A percentile compares a stretch with the other conserved stretches of the same genome.
Evolutionary conservation across 805 yeast species (phyloP).

Genomic region (Candida ficus): DNA sequence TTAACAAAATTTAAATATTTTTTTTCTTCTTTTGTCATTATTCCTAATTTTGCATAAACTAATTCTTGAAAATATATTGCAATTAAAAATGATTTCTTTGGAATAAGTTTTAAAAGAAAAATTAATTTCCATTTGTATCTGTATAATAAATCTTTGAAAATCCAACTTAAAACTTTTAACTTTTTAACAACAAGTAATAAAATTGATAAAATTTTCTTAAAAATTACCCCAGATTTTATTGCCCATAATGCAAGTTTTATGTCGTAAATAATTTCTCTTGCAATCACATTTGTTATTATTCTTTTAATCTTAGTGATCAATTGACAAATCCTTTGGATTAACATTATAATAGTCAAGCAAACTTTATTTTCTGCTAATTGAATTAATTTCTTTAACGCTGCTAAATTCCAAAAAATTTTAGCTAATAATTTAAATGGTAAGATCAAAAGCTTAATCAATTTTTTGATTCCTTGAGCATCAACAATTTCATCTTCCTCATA

Average conservation of each 20-base stretch:
- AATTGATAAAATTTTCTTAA: constrained; percentile 12
- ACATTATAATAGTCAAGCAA: constrained; percentile 8
- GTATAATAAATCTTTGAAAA: constrained; percentile 18
- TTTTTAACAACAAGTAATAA: constrained; percentile 14
- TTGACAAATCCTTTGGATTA: constrained; percentile 11
- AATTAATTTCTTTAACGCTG: constrained; percentile 15
- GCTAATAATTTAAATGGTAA: constrained; percentile 7
- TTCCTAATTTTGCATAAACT: constrained; percentile 15
- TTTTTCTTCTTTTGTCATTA: constrained; percentile 10
- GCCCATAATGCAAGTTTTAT: no score
- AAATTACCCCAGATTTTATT: constrained; percentile 10
- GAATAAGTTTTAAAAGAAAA: constrained; percentile 10
- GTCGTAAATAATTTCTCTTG: constrained; percentile 11
- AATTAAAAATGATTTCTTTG: constrained; percentile 12
- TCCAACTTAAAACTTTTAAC: constrained; percentile 17
- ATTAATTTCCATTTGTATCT: constrained; percentile 20
- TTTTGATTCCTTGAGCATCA: constrained; percentile 8
- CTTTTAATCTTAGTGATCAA: constrained; percentile 11
- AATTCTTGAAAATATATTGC: constrained; percentile 13
- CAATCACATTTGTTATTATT: constrained; percentile 9
- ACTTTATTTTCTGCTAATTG: constrained; percentile 15
- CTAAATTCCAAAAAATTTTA: constrained; percentile 16
- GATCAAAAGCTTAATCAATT: constrained; percentile 12
- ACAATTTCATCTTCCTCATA: neutral
- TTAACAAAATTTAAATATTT: constrained; percentile 6